phyloP scores from a whole-genome alignment of 108 stramenopile genomes.

The Cyclotella kingstonii region DNA sequence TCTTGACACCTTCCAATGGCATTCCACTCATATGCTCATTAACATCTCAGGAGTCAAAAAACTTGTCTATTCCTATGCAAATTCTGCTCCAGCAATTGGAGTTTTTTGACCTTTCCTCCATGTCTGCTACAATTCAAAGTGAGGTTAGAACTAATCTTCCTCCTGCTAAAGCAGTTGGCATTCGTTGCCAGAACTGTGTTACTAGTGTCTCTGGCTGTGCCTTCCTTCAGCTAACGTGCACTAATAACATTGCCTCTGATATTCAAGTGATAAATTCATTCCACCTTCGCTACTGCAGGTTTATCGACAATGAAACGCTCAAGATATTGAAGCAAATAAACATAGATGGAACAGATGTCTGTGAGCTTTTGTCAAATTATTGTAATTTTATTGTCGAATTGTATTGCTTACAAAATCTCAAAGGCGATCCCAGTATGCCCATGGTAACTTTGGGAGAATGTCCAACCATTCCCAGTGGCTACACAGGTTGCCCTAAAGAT shows the following conservation, averaged over 20 bases:
- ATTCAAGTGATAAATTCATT: not conserved
- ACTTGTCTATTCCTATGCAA: slow-evolving; percentile 1
- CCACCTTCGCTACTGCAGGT: slow-evolving; percentile 4
- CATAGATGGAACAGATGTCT: not conserved
- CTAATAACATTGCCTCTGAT: slow-evolving; percentile 5
- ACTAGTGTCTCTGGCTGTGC: not conserved
- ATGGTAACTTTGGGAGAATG: slow-evolving; percentile 7
- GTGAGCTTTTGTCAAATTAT: not conserved
- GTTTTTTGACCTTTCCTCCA: slow-evolving; percentile 12
- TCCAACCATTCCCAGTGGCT: slow-evolving; percentile 7
- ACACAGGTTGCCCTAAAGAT: slow-evolving; percentile 3
- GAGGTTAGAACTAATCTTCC: not conserved
- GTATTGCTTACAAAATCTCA: not conserved
- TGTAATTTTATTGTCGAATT: not conserved
- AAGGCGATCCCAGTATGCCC: not conserved
- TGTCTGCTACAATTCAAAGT: not conserved
- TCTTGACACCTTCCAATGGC: not conserved
- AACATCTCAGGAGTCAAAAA: slow-evolving; percentile 4
- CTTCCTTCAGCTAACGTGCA: not conserved
- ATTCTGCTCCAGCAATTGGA: slow-evolving; percentile 8
- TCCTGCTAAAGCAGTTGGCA: slow-evolving; percentile 2
- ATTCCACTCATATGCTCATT: slow-evolving; percentile 5
- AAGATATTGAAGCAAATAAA: not conserved
- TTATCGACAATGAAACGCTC: not conserved
- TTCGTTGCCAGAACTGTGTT: slow-evolving; percentile 15